Percentiles rank a stretch among this genome's conserved stretches.
phyloP scores from a whole-genome alignment of 2,329 filamentous ascomycete genomes.

The Fusarium falciforme region DNA sequence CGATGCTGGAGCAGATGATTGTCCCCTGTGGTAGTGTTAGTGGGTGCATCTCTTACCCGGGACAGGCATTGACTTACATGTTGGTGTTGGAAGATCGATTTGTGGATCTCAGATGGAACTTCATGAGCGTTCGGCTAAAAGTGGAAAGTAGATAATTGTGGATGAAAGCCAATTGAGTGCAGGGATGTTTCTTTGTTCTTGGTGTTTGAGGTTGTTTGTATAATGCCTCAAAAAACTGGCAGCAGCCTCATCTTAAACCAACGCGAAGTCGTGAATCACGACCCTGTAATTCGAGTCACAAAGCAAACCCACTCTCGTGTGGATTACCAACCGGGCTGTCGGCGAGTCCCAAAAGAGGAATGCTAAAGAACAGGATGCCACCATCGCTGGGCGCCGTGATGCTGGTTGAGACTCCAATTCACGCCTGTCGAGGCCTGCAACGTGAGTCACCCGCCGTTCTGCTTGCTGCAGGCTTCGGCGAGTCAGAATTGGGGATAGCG shows the following conservation, averaged over 20 bases:
- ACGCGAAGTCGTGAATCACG: neutral
- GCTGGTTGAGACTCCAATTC: neutral
- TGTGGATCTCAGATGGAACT: neutral
- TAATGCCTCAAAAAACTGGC: slow-evolving; percentile 4
- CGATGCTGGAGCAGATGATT: slow-evolving; percentile 13
- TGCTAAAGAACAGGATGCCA: neutral
- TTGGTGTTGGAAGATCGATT: neutral
- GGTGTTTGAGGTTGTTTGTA: slow-evolving; percentile 2
- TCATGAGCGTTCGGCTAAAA: neutral
- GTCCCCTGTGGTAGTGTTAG: slow-evolving; percentile 31
- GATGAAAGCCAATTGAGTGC: neutral
- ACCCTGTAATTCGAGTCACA: slow-evolving; percentile 9
- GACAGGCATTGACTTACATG: slow-evolving; percentile 32
- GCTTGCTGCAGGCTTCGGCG: slow-evolving; percentile 25
- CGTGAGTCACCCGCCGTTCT: slow-evolving; percentile 33
- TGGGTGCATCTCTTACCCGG: neutral
- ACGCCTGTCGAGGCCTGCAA: neutral
- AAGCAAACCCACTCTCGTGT: neutral
- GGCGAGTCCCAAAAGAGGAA: slow-evolving; percentile 1
- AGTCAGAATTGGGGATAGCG: slow-evolving; percentile 37
- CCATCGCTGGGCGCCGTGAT: neutral
- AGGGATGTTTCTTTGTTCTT: neutral
- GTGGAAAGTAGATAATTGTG: neutral
- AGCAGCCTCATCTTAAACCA: slow-evolving; percentile 26
- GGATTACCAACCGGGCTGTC: slow-evolving; percentile 5